Evolutionary conservation across 2,329 filamentous ascomycete species (phyloP).

Genomic region (Emericellopsis cladophorae): DNA sequence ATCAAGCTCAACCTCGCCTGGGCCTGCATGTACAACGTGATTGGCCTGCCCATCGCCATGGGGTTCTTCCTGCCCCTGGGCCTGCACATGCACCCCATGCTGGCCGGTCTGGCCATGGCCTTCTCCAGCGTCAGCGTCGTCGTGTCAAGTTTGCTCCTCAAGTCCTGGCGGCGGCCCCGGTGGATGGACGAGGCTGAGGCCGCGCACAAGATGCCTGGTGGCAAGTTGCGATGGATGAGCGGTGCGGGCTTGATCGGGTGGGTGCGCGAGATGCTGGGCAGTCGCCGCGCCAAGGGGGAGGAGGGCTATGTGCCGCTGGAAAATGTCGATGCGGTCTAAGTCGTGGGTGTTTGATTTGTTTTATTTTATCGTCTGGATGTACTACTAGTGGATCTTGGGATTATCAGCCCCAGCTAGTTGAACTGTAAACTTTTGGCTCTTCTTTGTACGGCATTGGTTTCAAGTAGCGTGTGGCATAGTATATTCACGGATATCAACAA

Average conservation of each 20-base stretch:
- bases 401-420: too few relatives aligned
- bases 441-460: too few relatives aligned
- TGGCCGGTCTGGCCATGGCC: constrained; percentile 90
- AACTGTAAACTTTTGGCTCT: too few relatives aligned
- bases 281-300: constrained; percentile 27
- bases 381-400: too few relatives aligned
- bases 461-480: too few relatives aligned
- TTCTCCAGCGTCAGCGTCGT: constrained; percentile 84
- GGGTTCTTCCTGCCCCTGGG: constrained; percentile 87
- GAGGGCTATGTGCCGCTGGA: constrained; percentile 49
- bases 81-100: constrained; percentile 81
- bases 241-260: constrained; percentile 29
- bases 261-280: constrained; percentile 24
- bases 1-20: constrained; percentile 91
- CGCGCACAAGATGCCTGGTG: constrained; percentile 9
- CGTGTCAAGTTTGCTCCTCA: constrained; percentile 67
- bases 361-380: too few relatives aligned
- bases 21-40: constrained; percentile 84
- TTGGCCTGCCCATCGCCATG: constrained; percentile 94
- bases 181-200: constrained; percentile 68
- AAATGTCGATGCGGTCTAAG: constrained; percentile 27
- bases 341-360: too few relatives aligned
- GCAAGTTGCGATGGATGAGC: constrained; percentile 25
- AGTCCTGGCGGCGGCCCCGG: constrained; percentile 69
- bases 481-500: too few relatives aligned